Evolutionary conservation across 140 eudicot genomes (phyloP), one percentile per base, ranked within the genome.

Genomic region (Erigeron philadelphicus): DNA sequence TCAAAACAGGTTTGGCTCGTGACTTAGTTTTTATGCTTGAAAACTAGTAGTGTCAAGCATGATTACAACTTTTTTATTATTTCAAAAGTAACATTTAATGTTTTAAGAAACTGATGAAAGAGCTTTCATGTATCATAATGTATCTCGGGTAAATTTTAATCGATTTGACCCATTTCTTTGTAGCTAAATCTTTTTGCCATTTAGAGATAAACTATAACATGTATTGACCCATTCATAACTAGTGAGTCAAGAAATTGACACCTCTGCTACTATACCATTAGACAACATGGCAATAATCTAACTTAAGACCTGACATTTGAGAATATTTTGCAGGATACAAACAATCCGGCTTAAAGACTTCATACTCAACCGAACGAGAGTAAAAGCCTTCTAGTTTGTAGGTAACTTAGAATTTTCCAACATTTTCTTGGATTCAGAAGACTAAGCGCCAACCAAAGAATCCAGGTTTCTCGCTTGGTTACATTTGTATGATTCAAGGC

Each of bases 381-480:
- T 59, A 64, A 68, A 56, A 56, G 10, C 68, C 68, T 18, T 38
- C 54, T 71, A 61, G 81, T 48, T 52, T 11, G 72, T 78, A 67
- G 71, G 50, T 54, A 44, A 23, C 73, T 53, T 52, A 40, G 17
- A 5, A 35, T 40, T 7, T 52, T 17, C 17, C 13, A 17, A 16
- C 40, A 10, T 53, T 53, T 53, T 12, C 59, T 31, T 42, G 9
- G 8, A 8, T 64, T 38, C 3, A 6, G 7, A 21, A 60, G 66
- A 60, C 45, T 11, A 17, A 38, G 23, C 6, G 6, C 38, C 38
- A 2, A 31, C 38, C 38, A 31, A 31, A 31, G 38, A 31, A 31
- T 31, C 38, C 38, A 31, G 38, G 38, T 31, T 31, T 3, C 5
- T 31, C 38, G 38, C 38, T 31, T 31, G 38, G 18, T 6, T 6